Evolutionary conservation across 179 eudicot genomes (phyloP).

Genomic region (Pouteria campechiana): DNA sequence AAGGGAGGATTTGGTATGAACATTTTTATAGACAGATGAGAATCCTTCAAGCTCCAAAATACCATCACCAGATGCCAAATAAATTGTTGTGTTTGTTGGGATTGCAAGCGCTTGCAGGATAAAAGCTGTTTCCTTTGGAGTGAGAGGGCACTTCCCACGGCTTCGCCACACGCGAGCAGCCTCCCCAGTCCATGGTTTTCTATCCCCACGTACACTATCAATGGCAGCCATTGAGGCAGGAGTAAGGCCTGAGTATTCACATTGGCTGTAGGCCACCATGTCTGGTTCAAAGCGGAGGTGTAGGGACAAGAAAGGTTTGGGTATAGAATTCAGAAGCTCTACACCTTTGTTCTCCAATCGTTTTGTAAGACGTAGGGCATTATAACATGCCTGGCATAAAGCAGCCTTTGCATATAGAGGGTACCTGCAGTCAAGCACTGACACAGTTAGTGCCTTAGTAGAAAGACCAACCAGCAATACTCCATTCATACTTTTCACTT

Average conservation of each 20-base stretch:
- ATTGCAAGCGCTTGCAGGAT: slow-evolving; percentile 69
- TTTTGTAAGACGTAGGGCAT: slow-evolving; percentile 54
- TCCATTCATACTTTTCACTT: no score
- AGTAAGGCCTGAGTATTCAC: slow-evolving; percentile 60
- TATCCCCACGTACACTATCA: slow-evolving; percentile 62
- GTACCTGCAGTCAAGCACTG: no score
- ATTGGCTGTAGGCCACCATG: slow-evolving; percentile 99
- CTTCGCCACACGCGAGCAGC: slow-evolving; percentile 73
- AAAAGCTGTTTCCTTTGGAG: slow-evolving; percentile 78
- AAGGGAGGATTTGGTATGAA: slow-evolving; percentile 58
- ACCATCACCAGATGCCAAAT: slow-evolving; percentile 95
- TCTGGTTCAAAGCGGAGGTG: slow-evolving; percentile 98
- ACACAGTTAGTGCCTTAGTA: no score
- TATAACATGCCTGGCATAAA: slow-evolving; percentile 87
- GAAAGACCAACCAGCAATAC: no score
- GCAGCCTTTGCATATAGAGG: slow-evolving; percentile 80
- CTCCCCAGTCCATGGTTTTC: slow-evolving; percentile 93
- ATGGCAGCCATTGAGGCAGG: slow-evolving; percentile 54
- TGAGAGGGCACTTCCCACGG: slow-evolving; percentile 94
- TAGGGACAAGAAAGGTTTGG: slow-evolving; percentile 91
- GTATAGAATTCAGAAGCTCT: slow-evolving; percentile 77
- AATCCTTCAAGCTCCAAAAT: slow-evolving; percentile 81
- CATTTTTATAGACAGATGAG: slow-evolving; percentile 56
- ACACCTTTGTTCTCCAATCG: slow-evolving; percentile 55
- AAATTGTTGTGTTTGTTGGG: slow-evolving; percentile 62